Evolutionary conservation across 331 rosid genomes (phyloP), one percentile per base, ranked within the genome.

Genomic region (Rosa hybrid): DNA sequence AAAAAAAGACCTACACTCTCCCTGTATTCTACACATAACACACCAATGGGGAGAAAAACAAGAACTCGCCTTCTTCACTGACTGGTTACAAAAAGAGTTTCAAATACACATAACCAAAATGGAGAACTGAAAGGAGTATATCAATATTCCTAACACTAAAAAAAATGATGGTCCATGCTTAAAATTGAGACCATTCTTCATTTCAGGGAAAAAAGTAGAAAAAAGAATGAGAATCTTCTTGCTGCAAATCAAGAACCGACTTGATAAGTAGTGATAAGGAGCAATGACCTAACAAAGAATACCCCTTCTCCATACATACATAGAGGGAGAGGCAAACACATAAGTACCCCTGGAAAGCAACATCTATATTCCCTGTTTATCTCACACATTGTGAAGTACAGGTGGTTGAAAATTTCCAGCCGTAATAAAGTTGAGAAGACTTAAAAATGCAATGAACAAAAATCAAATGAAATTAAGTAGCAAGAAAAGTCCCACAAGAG

Each of bases 401-500:
- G 59, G 38, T 27, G 80, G 27, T 68, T 62, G n/a, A 16, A 45
- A 46, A 25, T 45, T 60, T 62, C 60, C 12, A 12, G 6, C 17
- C 23, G 23, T 38, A 8, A 18, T 20, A 13, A 10, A 81, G 30
- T 7, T 50, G 34, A 73, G 38, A 44, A 54, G 57, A 7, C 14
- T 62, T 48, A 27, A 6, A 62, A 64, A n/a, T 41, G 68, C 34
- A 6, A 48, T 50, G 48, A 25, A 68, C 39, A 57, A 42, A 8
- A 10, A 54, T 12, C 20, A 49, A 27, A 3, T 54, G 68, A 17
- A 20, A 23, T 44, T 23, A 49, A n/a, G 27, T 7, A 7, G 16
- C 25, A 57, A 49, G 27, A 65, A 46, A 48, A 41, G 64, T 71
- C 54, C 45, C 49, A n/a, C 10, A 21, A 67, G 76, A 82, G 69